A percentile compares a stretch with the other conserved stretches of the same genome.
Evolutionary conservation across 2,329 filamentous ascomycete species (phyloP).

Genomic region (Curvularia spicifera): DNA sequence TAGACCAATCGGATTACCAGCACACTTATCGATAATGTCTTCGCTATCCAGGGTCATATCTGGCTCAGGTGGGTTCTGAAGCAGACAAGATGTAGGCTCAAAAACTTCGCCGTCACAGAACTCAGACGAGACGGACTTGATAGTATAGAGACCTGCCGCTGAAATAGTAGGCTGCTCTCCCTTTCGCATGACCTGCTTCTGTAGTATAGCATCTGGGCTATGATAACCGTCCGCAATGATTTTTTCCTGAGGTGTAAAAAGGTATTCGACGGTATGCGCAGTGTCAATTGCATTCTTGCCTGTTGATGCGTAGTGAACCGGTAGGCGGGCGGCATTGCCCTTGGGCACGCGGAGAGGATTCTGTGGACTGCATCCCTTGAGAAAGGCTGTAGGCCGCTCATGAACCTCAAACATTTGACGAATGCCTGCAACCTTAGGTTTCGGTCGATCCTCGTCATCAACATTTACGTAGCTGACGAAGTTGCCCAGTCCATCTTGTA

Average conservation of each 20-base stretch:
- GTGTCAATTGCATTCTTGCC: conserved; percentile 65
- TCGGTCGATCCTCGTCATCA: conserved; percentile 68
- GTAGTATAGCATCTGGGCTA: conserved; percentile 60
- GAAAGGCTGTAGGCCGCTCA: conserved; percentile 76
- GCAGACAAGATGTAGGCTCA: conserved; percentile 90
- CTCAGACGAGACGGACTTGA: conserved; percentile 79
- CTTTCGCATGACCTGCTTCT: conserved; percentile 67
- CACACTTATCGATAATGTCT: conserved; percentile 92
- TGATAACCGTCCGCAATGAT: conserved; percentile 74
- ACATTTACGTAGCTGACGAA: conserved; percentile 73
- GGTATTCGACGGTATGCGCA: conserved; percentile 77
- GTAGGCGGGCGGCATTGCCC: conserved; percentile 70
- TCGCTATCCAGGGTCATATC: conserved; percentile 75
- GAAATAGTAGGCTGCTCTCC: conserved; percentile 72
- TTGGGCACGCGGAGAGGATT: conserved; percentile 84
- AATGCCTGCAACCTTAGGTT: conserved; percentile 66
- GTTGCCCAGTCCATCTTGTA: conserved; percentile 90
- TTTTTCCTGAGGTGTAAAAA: conserved; percentile 77
- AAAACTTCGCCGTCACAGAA: conserved; percentile 87
- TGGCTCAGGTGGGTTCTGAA: conserved; percentile 90
- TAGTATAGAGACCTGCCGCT: conserved; percentile 82
- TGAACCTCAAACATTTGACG: conserved; percentile 84
- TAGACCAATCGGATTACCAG: conserved; percentile 89
- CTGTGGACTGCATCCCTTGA: conserved; percentile 78
- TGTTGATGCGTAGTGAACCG: conserved; percentile 71